Conservation (phyloP, 2,329 filamentous ascomycete species). For the Colletotrichum noveboracense region DNA sequence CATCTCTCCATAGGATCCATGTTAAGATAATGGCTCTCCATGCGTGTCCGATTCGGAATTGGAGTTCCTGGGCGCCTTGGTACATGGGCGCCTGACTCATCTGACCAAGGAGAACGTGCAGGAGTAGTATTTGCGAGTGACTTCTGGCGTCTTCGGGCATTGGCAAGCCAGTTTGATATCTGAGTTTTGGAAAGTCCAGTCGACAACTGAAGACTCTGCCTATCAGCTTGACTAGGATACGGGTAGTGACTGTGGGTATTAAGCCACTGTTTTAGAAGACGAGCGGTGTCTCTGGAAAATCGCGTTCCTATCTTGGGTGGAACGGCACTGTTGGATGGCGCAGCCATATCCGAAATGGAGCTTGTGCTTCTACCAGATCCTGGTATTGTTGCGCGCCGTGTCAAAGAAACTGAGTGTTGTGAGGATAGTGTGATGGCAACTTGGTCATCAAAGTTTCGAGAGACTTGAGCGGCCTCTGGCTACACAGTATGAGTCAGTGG, state of each 20-base stretch:
- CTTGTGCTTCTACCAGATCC: background rate
- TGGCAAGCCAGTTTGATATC: slow-evolving; percentile 92
- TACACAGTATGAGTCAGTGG: background rate
- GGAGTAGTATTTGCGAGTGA: slow-evolving; percentile 74
- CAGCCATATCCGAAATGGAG: background rate
- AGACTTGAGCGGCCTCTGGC: background rate
- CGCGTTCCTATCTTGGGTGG: slow-evolving; percentile 72
- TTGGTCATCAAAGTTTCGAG: background rate
- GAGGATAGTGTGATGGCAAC: background rate
- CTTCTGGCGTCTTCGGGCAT: slow-evolving; percentile 84
- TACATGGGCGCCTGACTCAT: slow-evolving; percentile 73
- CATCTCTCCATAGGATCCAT: slow-evolving; percentile 66
- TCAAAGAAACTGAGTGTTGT: background rate
- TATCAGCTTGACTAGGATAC: slow-evolving; percentile 88
- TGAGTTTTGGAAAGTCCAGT: slow-evolving; percentile 85
- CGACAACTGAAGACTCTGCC: slow-evolving; percentile 76
- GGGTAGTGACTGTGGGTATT: slow-evolving; percentile 80
- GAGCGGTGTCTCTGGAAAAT: slow-evolving; percentile 81
- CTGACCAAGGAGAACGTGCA: slow-evolving; percentile 61
- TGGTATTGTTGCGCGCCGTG: background rate
- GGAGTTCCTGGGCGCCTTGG: slow-evolving; percentile 65
- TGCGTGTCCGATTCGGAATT: slow-evolving; percentile 46
- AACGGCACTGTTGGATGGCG: slow-evolving; percentile 30
- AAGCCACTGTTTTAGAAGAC: slow-evolving; percentile 85
- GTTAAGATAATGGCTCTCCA: slow-evolving; percentile 50